These are phyloP conservation scores for Tripidium arundinaceum DNA, from an alignment of 202 grass and related monocot genomes.

Conservation along the genomic window DNA sequence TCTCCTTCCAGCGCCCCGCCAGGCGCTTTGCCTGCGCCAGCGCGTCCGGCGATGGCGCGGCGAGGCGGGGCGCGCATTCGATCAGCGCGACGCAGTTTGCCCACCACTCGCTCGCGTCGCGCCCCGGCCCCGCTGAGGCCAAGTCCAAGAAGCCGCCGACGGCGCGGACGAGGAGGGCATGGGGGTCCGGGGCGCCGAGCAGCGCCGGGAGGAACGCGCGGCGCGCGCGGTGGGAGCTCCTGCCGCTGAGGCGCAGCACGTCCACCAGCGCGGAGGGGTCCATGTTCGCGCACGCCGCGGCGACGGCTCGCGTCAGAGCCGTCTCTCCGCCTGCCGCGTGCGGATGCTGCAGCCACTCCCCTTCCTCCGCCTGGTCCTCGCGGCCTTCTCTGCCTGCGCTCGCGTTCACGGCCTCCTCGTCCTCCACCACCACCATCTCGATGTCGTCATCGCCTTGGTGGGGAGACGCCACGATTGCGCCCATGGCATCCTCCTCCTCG, in stretches of 20 bases:
- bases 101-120: conserved; percentile 28
- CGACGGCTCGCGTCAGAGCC: neutral
- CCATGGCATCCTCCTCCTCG: neutral
- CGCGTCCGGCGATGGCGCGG: neutral
- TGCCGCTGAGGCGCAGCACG: conserved; percentile 11
- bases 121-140: neutral
- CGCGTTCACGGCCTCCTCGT: neutral
- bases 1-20: conserved; percentile 40
- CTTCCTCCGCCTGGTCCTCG: neutral
- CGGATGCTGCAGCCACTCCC: neutral
- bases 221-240: neutral
- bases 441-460: neutral
- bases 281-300: conserved; percentile 37
- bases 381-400: neutral
- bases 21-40: conserved; percentile 26
- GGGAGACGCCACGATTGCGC: neutral
- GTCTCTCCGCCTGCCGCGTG: neutral
- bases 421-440: neutral
- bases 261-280: conserved; percentile 28
- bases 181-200: conserved; percentile 37
- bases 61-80: neutral
- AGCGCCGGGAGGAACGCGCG: conserved; percentile 38
- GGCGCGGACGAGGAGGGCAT: conserved; percentile 36
- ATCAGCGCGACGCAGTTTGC: conserved; percentile 20
- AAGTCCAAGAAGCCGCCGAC: conserved; percentile 31